Evolutionary conservation across 495 filamentous ascomycete species (phyloP), one percentile per base, ranked within the genome.

Genomic region (Penicillium turbatum): DNA sequence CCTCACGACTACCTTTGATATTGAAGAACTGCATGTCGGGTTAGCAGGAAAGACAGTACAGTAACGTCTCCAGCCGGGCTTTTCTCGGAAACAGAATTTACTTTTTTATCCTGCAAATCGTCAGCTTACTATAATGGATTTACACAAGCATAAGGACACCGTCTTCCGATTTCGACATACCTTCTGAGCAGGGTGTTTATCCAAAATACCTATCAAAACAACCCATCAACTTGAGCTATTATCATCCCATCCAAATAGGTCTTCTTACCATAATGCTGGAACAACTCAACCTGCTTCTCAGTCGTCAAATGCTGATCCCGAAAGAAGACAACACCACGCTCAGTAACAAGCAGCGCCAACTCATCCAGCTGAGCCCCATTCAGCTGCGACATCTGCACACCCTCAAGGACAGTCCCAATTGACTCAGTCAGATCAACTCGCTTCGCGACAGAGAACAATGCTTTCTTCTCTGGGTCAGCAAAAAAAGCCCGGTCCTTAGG

Each of bases 161-260:
- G 10, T n/a, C 27, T 0, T 16, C 2, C 0, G 29, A 7, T 30
- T 42, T 12, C 4, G 26, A 29, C 27, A 36, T 52, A 61, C 60
- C 47, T 79, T 79, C 46, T 79, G 78, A 0, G 76, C 72, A 2
- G 77, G 76, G 58, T 80, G 76, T 39, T 65, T 65, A 56, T 79
- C 75, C 42, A 80, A 57, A 7, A 63, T 64, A 11, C 62, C 62
- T 64, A 47, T 13, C 43, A 6, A 12, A 3, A 1, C 17, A 7
- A 26, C n/a, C n/a, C 10, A 15, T 24, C 6, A 29, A 34, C 16
- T 27, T 10, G 11, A 36, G 31, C 17, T 19, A 2, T 21, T 7
- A 21, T 7, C 10, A 1, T n/a, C n/a, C n/a, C n/a, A n/a, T 16
- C 36, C 6, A 42, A 7, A 30, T 9, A 7, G n/a, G n/a, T n/a